Conservation (phyloP, 1,284 basidiomycete genomes). For the Boletellus dicymbophilus region DNA sequence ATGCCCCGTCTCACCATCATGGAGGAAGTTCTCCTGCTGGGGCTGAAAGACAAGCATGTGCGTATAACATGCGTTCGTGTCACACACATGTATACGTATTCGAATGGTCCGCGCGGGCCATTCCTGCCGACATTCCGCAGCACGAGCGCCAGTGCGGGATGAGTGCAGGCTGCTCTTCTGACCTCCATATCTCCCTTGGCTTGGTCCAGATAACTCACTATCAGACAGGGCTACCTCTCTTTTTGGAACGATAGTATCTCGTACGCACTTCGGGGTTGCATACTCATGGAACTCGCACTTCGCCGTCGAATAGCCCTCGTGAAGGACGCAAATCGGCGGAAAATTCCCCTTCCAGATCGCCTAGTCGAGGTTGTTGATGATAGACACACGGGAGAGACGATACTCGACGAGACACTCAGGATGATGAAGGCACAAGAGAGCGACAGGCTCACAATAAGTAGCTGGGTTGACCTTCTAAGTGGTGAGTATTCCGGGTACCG, state of each 20-base stretch:
- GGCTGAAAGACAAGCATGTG: constrained; percentile 89
- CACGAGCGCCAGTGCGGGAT: constrained; percentile 14
- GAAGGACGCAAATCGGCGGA: constrained; percentile 78
- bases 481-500: constrained; percentile 60
- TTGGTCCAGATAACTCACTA: constrained; percentile 31
- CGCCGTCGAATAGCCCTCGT: constrained; percentile 89
- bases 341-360: constrained; percentile 79
- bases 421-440: constrained; percentile 82
- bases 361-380: constrained; percentile 91
- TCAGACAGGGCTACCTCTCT: constrained; percentile 82
- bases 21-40: constrained; percentile 95
- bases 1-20: constrained; percentile 91
- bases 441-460: constrained; percentile 87
- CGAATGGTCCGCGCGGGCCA: constrained; percentile 4
- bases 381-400: constrained; percentile 90
- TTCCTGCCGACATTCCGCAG: constrained; percentile 21
- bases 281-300: constrained; percentile 91
- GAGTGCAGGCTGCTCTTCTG: not conserved
- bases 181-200: not conserved
- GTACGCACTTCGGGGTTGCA: constrained; percentile 93
- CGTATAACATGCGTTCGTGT: constrained; percentile 24
- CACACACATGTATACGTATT: no score
- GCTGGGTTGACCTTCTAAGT: constrained; percentile 92
- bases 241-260: constrained; percentile 99
- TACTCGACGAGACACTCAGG: constrained; percentile 92